phyloP scores from a whole-genome alignment of 441 rosid species.

The Populus hybrid region DNA sequence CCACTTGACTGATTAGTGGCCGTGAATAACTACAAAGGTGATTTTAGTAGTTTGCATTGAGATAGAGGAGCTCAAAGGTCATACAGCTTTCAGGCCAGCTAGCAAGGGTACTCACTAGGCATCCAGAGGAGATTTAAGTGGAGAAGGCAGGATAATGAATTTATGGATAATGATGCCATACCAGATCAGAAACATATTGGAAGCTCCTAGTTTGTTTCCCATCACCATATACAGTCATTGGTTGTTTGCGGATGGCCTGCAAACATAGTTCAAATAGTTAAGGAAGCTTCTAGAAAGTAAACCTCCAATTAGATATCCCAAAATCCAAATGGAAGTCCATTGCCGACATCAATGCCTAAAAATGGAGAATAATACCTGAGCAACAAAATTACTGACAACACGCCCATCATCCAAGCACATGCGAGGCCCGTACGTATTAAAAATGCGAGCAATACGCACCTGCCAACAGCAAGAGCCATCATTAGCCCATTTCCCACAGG shows the following conservation, averaged over 20 bases:
- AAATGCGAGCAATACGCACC: slow-evolving; percentile 98
- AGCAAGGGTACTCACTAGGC: background rate
- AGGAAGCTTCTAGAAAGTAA: background rate
- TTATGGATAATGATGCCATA: slow-evolving; percentile 25
- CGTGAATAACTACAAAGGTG: background rate
- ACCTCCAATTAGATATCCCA: background rate
- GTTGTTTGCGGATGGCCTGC: slow-evolving; percentile 90
- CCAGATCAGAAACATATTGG: slow-evolving; percentile 97
- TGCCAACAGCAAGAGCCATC: slow-evolving; percentile 25
- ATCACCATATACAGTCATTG: slow-evolving; percentile 95
- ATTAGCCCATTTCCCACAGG: slow-evolving; percentile 1
- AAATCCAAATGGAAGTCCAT: background rate
- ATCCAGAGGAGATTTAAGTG: background rate
- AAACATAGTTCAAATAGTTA: slow-evolving; percentile 16
- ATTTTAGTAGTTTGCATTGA: background rate
- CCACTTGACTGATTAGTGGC: background rate
- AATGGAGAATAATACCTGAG: slow-evolving; percentile 59
- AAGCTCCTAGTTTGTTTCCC: slow-evolving; percentile 99
- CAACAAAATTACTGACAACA: slow-evolving; percentile 98
- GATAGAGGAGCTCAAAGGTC: background rate
- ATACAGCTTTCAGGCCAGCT: background rate
- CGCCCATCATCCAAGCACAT: slow-evolving; percentile 99
- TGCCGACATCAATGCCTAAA: slow-evolving; percentile 8
- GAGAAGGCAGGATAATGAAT: background rate
- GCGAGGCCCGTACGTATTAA: slow-evolving; percentile 96